These are phyloP conservation scores for Nannochloropsis granulata DNA, from an alignment of 108 stramenopile genomes.

Conservation along the genomic window DNA sequence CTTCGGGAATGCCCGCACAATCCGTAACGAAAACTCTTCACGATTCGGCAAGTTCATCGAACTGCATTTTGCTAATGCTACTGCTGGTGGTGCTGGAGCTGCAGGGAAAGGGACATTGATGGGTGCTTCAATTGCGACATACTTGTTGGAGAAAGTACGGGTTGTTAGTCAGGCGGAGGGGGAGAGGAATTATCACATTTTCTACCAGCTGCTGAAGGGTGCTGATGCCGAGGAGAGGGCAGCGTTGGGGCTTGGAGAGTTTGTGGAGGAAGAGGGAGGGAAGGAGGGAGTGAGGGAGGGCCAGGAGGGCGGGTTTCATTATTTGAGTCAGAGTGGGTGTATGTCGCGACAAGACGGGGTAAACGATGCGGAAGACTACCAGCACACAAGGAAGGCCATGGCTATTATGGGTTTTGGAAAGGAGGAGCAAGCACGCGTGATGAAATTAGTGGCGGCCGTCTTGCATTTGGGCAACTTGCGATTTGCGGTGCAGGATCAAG, in stretches of 20 bases:
- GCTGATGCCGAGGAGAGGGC: conserved; percentile 20
- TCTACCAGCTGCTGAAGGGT: conserved; percentile 50
- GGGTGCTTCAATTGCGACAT: conserved; percentile 69
- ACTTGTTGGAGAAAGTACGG: conserved; percentile 83
- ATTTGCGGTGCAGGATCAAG: background rate
- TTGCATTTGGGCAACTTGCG: conserved; percentile 27
- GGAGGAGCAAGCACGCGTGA: background rate
- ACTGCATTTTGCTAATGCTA: conserved; percentile 39
- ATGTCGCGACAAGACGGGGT: background rate
- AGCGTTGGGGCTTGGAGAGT: conserved; percentile 2
- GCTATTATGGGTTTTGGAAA: conserved; percentile 10
- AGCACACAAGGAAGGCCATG: background rate
- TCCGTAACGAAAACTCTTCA: conserved; percentile 48
- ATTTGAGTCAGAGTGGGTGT: no score
- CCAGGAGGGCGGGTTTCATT: no score
- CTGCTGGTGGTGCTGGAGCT: conserved; percentile 4
- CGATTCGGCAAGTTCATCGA: conserved; percentile 86
- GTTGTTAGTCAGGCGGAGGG: conserved; percentile 47
- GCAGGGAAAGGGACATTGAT: conserved; percentile 25
- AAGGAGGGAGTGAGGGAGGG: background rate
- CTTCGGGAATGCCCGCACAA: conserved; percentile 78
- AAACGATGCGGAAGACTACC: background rate
- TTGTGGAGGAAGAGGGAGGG: background rate
- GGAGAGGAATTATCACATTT: conserved; percentile 65
- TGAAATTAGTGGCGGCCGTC: conserved; percentile 12